Evolutionary conservation across 768 basidiomycete species (phyloP), one percentile per base, ranked within the genome.

Genomic region (Amanita polypyramis): DNA sequence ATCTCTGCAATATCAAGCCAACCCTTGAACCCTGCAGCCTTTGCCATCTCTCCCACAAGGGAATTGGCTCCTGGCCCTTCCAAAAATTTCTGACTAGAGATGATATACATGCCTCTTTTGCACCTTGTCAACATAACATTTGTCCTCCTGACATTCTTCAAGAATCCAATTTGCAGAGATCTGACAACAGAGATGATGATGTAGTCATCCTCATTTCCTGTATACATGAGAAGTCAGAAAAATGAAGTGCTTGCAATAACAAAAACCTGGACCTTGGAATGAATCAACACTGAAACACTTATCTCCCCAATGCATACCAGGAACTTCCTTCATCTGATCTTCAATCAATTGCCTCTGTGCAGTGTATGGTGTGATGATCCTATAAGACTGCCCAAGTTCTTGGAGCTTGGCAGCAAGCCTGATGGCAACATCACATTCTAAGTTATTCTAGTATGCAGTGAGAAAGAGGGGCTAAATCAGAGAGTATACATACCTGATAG

Each of bases 51-150:
- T 4, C 74, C 75, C 51, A 73, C 73, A 49, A 78, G 57, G 30
- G 70, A 71, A 4, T 60, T 54, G n/a, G 64, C 60, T 43, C 77
- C 86, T 57, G 62, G 56, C 8, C 73, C 73, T n/a, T 58, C 54
- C 34, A 91, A 25, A 57, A 90, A 91, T 14, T 65, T 65, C 53
- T 68, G 66, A 55, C 70, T 85, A 17, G 81, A 71, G 44, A 82
- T 68, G 54, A 92, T 82, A 50, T 79, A 79, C 86, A 91, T 90
- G 25, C 79, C 82, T 43, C 65, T 70, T 60, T 83, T 82, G 70
- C 82, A 88, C 32, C 89, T 76, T 40, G 80, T 82, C 6, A 91
- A 79, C 86, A 92, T 89, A 50, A 92, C 88, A 79, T 92, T 91
- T 45, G 84, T 82, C 14, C 89, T 73, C 23, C 82, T 73, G 8